Evolutionary conservation across 805 yeast genomes (phyloP), one percentile per base, ranked within the genome.

Genomic region (Metschnikowia lochheadii): DNA sequence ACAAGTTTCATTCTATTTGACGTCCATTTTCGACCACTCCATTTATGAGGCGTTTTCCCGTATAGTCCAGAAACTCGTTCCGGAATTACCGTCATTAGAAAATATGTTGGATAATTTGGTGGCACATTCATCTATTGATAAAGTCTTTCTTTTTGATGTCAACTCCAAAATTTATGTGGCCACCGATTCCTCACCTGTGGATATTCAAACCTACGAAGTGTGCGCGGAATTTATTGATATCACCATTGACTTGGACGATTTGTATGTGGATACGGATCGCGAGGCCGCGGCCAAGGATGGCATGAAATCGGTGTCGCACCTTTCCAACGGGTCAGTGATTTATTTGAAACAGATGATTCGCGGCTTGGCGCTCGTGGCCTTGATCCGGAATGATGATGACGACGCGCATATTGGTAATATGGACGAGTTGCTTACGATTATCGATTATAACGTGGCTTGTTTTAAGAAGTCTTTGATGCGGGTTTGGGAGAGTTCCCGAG

Each of bases 211-310:
- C 0, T 94, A 94, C 65, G 97, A 94, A 65, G 96, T 92, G 1
- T 94, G 98, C 67, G 95, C 97, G 0, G 98, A 94, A 63, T 94
- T 94, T 63, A 92, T 94, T 42, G 98, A 94, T 66, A 94, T 92
- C 14, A 85, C 96, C 3, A 85, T 90, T 23, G 98, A 94, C 63
- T 70, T 94, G 56, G 91, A 89, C 59, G 87, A 86, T 46, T 65
- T 87, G 40, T 85, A 87, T 57, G 62, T 69, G 40, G 75, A 56
- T 49, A 46, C 39, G 44, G 60, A 55, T 21, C 45, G 50, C 45
- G 49, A 46, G 17, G 20, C 21, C 14, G 50, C 49, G 39, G 42
- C 32, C 29, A 47, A 61, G 21, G 67, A 69, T 44, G 81, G 75
- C 51, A 66, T 84, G 49, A 81, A 81, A 63, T 85, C 94, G 49